A percentile compares a stretch with the other conserved stretches of the same genome.
Conservation (phyloP, 2,329 filamentous ascomycete genomes). For the Berkeleyomyces basicola region DNA sequence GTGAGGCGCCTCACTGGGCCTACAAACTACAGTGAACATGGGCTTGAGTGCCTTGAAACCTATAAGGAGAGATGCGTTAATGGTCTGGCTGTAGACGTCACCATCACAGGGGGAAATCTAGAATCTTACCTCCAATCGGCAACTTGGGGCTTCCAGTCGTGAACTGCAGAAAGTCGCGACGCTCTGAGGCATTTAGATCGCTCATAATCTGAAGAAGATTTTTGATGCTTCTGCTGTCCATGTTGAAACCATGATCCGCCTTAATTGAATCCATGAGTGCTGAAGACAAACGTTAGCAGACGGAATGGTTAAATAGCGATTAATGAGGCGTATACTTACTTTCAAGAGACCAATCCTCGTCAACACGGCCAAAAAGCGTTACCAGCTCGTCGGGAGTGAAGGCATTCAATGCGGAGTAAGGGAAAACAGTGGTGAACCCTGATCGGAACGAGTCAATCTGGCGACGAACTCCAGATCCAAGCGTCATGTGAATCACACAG, state of each 20-base stretch:
- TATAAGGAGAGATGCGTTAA: slow-evolving; percentile 22
- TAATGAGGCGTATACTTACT: slow-evolving; percentile 43
- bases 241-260: slow-evolving; percentile 94
- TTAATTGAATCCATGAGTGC: slow-evolving; percentile 97
- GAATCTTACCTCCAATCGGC: slow-evolving; percentile 74
- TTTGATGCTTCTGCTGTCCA: slow-evolving; percentile 90
- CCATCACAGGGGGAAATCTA: neutral
- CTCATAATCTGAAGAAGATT: slow-evolving; percentile 93
- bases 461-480: slow-evolving; percentile 71
- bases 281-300: slow-evolving; percentile 23
- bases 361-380: slow-evolving; percentile 77
- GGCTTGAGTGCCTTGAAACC: slow-evolving; percentile 94
- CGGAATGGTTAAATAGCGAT: neutral
- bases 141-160: slow-evolving; percentile 96
- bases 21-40: slow-evolving; percentile 98
- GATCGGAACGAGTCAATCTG: slow-evolving; percentile 83
- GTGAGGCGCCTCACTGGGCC: slow-evolving; percentile 89
- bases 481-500: slow-evolving; percentile 76
- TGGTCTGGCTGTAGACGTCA: neutral
- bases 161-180: slow-evolving; percentile 91
- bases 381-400: slow-evolving; percentile 94
- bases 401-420: slow-evolving; percentile 76
- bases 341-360: slow-evolving; percentile 95
- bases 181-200: slow-evolving; percentile 54
- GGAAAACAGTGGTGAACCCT: slow-evolving; percentile 92